A percentile compares a stretch with the other conserved stretches of the same genome.
These are phyloP conservation scores for Clohesyomyces aquaticus DNA, from an alignment of 495 filamentous ascomycete genomes.

Conservation along the genomic window DNA sequence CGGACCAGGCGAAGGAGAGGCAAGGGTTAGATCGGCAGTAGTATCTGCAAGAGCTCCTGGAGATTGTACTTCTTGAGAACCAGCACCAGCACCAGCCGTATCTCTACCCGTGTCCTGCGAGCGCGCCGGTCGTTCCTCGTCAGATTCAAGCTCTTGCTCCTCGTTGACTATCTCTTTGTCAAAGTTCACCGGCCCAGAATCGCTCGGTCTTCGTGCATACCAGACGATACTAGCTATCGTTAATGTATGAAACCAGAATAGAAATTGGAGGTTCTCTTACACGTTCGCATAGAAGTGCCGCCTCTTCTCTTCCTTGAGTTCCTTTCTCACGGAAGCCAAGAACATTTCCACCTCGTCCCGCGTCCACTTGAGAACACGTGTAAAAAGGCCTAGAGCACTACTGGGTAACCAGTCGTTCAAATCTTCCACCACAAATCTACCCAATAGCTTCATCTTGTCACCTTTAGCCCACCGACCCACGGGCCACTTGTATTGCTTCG, in stretches of 20 bases:
- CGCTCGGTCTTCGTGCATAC: conserved; percentile 3
- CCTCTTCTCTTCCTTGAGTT: conserved; percentile 39
- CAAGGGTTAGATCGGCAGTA: background rate
- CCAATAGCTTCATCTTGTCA: conserved; percentile 29
- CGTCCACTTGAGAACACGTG: conserved; percentile 44
- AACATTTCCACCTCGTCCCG: conserved; percentile 44
- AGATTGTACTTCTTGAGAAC: background rate
- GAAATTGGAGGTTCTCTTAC: conserved; percentile 11
- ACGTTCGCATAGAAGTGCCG: conserved; percentile 33
- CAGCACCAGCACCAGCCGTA: background rate
- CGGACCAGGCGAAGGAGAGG: conserved; percentile 5
- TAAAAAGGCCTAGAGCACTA: conserved; percentile 37
- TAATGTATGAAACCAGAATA: no score
- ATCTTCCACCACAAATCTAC: conserved; percentile 25
- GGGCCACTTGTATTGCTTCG: conserved; percentile 35
- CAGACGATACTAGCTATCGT: background rate
- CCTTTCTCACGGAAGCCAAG: conserved; percentile 38
- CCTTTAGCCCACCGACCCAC: conserved; percentile 39
- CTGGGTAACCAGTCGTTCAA: conserved; percentile 33
- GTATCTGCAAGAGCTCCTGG: conserved; percentile 8
- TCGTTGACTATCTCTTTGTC: conserved; percentile 5
- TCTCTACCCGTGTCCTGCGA: background rate
- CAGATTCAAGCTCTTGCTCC: conserved; percentile 9
- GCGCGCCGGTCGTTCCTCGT: conserved; percentile 3
- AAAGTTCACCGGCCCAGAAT: background rate